Evolutionary conservation across 805 yeast genomes (phyloP).

Genomic region (Saccharomycopsis olivae): DNA sequence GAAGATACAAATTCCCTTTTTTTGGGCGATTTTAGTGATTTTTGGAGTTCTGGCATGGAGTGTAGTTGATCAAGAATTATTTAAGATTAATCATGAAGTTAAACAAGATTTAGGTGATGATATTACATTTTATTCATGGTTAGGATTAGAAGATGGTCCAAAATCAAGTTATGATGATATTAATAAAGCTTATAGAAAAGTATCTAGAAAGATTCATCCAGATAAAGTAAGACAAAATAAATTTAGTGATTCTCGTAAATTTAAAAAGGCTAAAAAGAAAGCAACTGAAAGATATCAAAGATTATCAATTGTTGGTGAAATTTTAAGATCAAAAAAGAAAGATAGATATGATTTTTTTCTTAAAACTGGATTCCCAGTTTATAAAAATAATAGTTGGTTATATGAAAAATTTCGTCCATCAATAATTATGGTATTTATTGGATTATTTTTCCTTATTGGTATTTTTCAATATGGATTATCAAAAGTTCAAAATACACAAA

Average conservation of each 20-base stretch:
- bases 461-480: constrained; percentile 49
- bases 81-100: constrained; percentile 56
- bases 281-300: constrained; percentile 69
- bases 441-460: constrained; percentile 42
- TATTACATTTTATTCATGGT: constrained; percentile 59
- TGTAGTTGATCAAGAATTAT: constrained; percentile 70
- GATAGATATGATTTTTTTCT: constrained; percentile 79
- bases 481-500: constrained; percentile 43
- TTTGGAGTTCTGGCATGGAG: no score
- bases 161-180: constrained; percentile 43
- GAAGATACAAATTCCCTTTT: no score
- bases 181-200: constrained; percentile 54
- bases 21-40: no score
- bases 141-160: constrained; percentile 32
- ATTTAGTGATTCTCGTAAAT: constrained; percentile 25
- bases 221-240: constrained; percentile 50
- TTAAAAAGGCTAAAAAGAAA: constrained; percentile 27
- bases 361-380: constrained; percentile 75
- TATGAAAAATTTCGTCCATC: constrained; percentile 66
- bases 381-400: constrained; percentile 58
- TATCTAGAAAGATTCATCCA: constrained; percentile 73
- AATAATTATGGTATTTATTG: constrained; percentile 35
- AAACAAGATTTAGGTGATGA: constrained; percentile 51
- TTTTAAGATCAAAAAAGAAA: constrained; percentile 48
- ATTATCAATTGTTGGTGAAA: constrained; percentile 64